These are phyloP conservation scores for Vigna reflexopilosa DNA, from an alignment of 306 rosid species.

Conservation along the genomic window DNA sequence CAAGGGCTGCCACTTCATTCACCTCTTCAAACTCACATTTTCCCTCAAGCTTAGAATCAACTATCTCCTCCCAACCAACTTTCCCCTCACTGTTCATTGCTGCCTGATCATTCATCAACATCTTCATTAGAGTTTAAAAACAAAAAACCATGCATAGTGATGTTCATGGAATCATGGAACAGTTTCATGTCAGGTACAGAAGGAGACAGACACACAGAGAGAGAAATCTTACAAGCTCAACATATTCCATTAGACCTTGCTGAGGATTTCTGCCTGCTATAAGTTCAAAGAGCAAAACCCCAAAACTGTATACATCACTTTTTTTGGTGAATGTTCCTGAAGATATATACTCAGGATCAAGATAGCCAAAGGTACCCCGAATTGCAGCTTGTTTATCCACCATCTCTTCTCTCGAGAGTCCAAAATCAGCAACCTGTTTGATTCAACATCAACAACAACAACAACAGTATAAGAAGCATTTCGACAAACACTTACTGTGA, in stretches of 20 bases:
- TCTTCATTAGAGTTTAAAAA: constrained; percentile 1
- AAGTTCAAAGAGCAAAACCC: constrained; percentile 95
- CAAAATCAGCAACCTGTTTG: constrained; percentile 94
- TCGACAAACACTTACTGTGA: background rate
- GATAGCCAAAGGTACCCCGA: constrained; percentile 93
- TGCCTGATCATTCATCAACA: constrained; percentile 66
- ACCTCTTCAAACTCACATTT: constrained; percentile 75
- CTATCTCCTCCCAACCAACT: constrained; percentile 97
- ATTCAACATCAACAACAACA: constrained; percentile 33
- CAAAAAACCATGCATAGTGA: constrained; percentile 1
- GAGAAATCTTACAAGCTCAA: constrained; percentile 82
- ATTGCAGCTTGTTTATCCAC: constrained; percentile 83
- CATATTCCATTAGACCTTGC: constrained; percentile 97
- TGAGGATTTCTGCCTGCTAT: constrained; percentile 95
- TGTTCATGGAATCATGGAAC: too few relatives aligned
- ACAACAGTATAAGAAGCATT: constrained; percentile 22
- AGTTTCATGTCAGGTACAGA: background rate
- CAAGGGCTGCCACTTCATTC: constrained; percentile 87
- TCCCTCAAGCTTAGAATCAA: constrained; percentile 80
- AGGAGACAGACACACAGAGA: constrained; percentile 41
- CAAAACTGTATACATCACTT: constrained; percentile 97
- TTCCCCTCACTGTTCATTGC: constrained; percentile 95
- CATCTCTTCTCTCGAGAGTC: constrained; percentile 97
- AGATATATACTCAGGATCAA: constrained; percentile 94
- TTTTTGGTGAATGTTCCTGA: constrained; percentile 91